Conservation (phyloP, 306 rosid genomes). For the Lablab purpureus region DNA sequence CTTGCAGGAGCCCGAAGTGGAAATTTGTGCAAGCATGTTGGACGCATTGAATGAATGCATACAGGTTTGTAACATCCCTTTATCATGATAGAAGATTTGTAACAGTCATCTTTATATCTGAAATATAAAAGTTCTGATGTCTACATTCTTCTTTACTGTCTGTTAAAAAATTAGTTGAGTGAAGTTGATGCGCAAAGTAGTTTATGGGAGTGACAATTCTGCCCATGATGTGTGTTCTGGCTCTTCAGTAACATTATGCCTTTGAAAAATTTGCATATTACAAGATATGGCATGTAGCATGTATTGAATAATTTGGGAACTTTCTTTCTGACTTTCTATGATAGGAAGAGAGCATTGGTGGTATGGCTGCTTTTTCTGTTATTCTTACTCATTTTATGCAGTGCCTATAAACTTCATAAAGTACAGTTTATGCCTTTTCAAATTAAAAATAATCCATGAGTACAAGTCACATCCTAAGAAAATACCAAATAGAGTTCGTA, state of each 20-base stretch:
- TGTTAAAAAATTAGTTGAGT: neutral
- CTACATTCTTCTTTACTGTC: constrained; percentile 6
- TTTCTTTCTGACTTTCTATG: constrained; percentile 10
- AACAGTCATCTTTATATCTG: constrained; percentile 4
- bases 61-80: constrained; percentile 68
- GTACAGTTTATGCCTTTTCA: neutral
- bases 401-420: neutral
- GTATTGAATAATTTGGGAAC: constrained; percentile 22
- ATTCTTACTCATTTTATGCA: constrained; percentile 4
- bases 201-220: constrained; percentile 13
- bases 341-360: constrained; percentile 7
- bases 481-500: neutral
- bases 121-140: constrained; percentile 17
- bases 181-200: neutral
- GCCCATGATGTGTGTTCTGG: constrained; percentile 2
- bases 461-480: neutral
- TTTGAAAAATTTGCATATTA: constrained; percentile 21
- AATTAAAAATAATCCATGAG: neutral
- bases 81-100: constrained; percentile 20
- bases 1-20: constrained; percentile 95
- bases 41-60: constrained; percentile 89
- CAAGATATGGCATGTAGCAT: neutral
- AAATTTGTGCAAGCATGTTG: constrained; percentile 91
- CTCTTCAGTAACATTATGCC: neutral
- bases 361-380: neutral